These are phyloP conservation scores for Firmiana major DNA, from an alignment of 345 rosid genomes.

Conservation along the genomic window DNA sequence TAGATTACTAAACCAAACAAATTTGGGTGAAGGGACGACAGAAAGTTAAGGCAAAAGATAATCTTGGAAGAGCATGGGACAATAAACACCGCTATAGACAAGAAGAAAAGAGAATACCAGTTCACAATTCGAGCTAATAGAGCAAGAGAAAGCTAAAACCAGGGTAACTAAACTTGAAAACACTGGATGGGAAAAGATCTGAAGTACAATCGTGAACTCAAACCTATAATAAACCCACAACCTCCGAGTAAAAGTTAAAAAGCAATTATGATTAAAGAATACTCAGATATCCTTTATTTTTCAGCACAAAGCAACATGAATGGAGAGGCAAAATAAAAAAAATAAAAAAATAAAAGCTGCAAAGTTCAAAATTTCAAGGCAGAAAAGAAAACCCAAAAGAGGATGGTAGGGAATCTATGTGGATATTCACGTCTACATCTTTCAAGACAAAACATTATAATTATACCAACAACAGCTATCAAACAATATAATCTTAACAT, in stretches of 20 bases:
- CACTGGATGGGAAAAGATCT: neutral
- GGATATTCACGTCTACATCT: constrained; percentile 20
- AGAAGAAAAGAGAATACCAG: neutral
- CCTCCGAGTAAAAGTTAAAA: constrained; percentile 1
- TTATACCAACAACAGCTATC: constrained; percentile 5
- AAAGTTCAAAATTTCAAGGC: constrained; percentile 2
- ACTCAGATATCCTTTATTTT: constrained; percentile 11
- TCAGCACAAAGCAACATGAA: constrained; percentile 12
- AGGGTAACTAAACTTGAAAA: neutral
- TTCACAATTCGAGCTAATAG: neutral
- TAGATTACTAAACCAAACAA: neutral
- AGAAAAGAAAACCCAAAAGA: constrained; percentile 13
- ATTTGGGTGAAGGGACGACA: neutral
- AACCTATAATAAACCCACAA: neutral
- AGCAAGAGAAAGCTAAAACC: constrained; percentile 1
- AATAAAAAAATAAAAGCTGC: neutral
- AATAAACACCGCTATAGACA: neutral
- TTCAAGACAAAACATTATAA: constrained; percentile 12
- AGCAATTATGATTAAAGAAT: neutral
- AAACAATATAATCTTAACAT: neutral
- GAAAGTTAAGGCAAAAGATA: neutral
- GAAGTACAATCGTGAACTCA: neutral
- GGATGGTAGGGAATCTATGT: constrained; percentile 17
- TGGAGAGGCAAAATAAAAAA: neutral
- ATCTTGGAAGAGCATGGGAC: neutral